Evolutionary conservation across 495 filamentous ascomycete species (phyloP).

Genomic region (Talaromyces borbonicus): DNA sequence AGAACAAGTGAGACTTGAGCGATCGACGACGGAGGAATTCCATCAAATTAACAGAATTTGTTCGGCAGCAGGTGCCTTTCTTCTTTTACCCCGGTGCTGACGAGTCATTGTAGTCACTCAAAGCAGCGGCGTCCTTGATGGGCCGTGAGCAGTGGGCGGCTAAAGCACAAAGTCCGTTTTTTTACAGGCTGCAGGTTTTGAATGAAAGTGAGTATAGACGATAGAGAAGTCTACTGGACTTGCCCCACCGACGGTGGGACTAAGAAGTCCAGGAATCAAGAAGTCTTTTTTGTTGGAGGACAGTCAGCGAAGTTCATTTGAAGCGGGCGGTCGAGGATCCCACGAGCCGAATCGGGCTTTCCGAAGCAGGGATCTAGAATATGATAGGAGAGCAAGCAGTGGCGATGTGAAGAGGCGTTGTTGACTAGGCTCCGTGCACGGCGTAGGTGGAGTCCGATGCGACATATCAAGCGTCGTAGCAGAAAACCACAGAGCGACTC

Average conservation of each 20-base stretch:
- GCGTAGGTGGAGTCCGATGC: background rate
- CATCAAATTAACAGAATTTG: background rate
- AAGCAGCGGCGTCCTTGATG: background rate
- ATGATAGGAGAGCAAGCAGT: constrained; percentile 6
- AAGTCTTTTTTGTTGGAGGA: constrained; percentile 3
- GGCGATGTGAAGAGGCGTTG: constrained; percentile 2
- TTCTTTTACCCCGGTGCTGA: background rate
- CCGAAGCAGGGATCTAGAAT: constrained; percentile 1
- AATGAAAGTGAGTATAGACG: background rate
- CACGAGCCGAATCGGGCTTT: background rate
- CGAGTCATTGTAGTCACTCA: constrained; percentile 6
- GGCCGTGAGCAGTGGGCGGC: constrained; percentile 5
- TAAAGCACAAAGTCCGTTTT: constrained; percentile 1
- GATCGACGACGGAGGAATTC: constrained; percentile 6
- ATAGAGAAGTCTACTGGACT: background rate
- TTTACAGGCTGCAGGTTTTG: background rate
- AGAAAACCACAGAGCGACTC: background rate
- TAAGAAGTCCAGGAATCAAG: background rate
- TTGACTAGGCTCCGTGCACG: constrained; percentile 2
- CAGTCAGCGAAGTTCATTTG: background rate
- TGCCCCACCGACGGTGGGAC: background rate
- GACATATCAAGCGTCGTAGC: background rate
- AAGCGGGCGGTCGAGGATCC: constrained; percentile 3
- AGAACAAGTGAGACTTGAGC: constrained; percentile 1
- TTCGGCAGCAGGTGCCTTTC: no score